Evolutionary conservation across 176 grass and related monocot species (phyloP).

Genomic region (Aegilops umbellulata): DNA sequence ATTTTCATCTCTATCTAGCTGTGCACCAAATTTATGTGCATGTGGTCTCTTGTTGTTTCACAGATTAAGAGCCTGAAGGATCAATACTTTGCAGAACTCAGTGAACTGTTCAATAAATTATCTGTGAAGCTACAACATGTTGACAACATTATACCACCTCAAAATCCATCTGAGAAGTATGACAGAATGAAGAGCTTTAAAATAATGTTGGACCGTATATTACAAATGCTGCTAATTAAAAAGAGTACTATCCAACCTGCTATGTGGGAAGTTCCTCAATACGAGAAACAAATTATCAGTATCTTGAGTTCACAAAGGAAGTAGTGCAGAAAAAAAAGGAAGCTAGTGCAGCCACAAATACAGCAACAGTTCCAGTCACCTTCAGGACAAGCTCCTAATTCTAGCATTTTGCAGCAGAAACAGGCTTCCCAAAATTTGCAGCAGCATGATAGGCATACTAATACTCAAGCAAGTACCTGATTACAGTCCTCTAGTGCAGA

Average conservation of each 20-base stretch:
- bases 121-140: conserved; percentile 68
- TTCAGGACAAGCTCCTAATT: conserved; percentile 53
- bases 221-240: conserved; percentile 47
- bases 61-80: conserved; percentile 86
- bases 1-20: background rate
- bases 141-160: conserved; percentile 42
- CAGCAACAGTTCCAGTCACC: conserved; percentile 58
- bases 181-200: conserved; percentile 81
- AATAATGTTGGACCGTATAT: conserved; percentile 47
- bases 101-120: conserved; percentile 67
- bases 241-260: conserved; percentile 53
- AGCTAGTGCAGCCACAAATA: conserved; percentile 43
- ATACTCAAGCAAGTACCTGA: conserved; percentile 52
- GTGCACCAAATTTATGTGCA: background rate
- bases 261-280: conserved; percentile 52
- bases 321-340: conserved; percentile 14
- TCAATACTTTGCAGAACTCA: conserved; percentile 59
- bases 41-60: conserved; percentile 21
- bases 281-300: conserved; percentile 67
- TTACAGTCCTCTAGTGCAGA: conserved; percentile 45
- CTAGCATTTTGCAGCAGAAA: conserved; percentile 55
- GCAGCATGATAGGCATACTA: conserved; percentile 65
- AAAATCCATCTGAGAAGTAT: conserved; percentile 59
- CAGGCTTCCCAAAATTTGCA: conserved; percentile 56
- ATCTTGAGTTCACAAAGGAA: conserved; percentile 59